These are phyloP conservation scores for Passiflora organensis DNA, from an alignment of 345 rosid genomes.

Conservation along the genomic window DNA sequence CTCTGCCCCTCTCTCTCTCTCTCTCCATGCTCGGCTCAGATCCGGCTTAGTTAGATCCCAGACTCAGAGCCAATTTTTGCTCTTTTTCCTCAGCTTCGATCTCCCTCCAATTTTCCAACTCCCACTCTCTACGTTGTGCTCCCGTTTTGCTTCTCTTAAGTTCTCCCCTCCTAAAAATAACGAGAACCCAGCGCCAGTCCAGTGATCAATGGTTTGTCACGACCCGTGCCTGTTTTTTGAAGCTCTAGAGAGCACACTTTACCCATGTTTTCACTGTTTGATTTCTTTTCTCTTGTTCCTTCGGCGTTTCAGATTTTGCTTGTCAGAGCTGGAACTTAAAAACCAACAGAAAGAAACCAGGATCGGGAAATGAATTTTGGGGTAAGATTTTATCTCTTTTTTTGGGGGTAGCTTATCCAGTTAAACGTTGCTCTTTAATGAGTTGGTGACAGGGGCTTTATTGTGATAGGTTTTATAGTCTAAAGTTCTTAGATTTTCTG, in stretches of 20 bases:
- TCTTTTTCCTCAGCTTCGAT: constrained; percentile 4
- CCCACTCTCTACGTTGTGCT: constrained; percentile 14
- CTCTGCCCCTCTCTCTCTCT: constrained; percentile 9
- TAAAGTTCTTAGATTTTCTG: neutral
- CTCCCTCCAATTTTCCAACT: constrained; percentile 45
- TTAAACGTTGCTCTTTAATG: neutral
- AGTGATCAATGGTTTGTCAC: constrained; percentile 3
- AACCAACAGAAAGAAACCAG: neutral
- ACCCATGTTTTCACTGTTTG: neutral
- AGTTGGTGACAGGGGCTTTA: too few species aligned
- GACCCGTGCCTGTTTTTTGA: neutral
- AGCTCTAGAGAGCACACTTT: too few species aligned
- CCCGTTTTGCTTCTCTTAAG: constrained; percentile 1
- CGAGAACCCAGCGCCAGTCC: neutral
- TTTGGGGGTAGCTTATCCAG: too few species aligned
- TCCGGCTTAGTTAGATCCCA: constrained; percentile 41
- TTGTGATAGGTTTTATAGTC: neutral
- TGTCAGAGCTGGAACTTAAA: neutral
- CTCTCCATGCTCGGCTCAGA: constrained; percentile 48
- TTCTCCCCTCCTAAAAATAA: neutral
- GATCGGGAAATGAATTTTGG: constrained; percentile 15
- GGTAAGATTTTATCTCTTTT: constrained; percentile 18
- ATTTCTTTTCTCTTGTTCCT: neutral
- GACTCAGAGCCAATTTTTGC: constrained; percentile 34
- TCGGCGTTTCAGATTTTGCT: constrained; percentile 5